Conservation (phyloP, 306 rosid species). For the Inga leiocalycina region DNA sequence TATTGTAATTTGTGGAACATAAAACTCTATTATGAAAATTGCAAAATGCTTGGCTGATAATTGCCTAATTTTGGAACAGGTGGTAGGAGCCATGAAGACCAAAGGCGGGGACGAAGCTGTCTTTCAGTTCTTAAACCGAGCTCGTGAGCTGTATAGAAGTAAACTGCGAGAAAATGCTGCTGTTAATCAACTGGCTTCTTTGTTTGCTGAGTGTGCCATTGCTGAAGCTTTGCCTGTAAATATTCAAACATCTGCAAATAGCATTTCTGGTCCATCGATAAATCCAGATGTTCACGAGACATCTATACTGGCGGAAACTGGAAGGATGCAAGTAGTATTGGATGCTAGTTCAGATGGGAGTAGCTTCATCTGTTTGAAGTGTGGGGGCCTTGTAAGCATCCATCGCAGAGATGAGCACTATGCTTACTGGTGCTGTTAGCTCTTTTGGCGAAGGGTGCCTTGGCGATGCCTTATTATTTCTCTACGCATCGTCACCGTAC, state of each 20-base stretch:
- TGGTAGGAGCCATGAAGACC: conserved; percentile 69
- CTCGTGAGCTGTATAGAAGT: conserved; percentile 74
- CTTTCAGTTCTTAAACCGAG: conserved; percentile 74
- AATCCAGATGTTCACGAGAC: conserved; percentile 51
- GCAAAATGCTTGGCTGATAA: conserved; percentile 16
- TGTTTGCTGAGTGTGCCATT: conserved; percentile 97
- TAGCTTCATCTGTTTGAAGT: conserved; percentile 89
- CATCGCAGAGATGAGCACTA: conserved; percentile 89
- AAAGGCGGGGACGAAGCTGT: conserved; percentile 94
- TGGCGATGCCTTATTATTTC: conserved; percentile 36
- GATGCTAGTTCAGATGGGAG: conserved; percentile 97
- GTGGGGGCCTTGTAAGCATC: conserved; percentile 96
- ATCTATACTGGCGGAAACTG: conserved; percentile 85
- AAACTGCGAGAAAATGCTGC: conserved; percentile 71
- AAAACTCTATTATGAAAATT: background rate
- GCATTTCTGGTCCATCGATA: conserved; percentile 28
- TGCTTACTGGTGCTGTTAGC: conserved; percentile 84
- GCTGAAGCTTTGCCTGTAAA: conserved; percentile 76
- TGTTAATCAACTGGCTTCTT: conserved; percentile 82
- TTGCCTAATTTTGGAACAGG: conserved; percentile 51
- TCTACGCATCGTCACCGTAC: conserved; percentile 25
- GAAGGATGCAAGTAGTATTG: conserved; percentile 85
- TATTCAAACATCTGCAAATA: conserved; percentile 40
- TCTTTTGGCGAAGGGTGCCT: background rate
- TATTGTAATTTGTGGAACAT: conserved; percentile 10